Evolutionary conservation across 2,329 filamentous ascomycete genomes (phyloP), one percentile per base, ranked within the genome.

Genomic region (Talaromyces islandicus): DNA sequence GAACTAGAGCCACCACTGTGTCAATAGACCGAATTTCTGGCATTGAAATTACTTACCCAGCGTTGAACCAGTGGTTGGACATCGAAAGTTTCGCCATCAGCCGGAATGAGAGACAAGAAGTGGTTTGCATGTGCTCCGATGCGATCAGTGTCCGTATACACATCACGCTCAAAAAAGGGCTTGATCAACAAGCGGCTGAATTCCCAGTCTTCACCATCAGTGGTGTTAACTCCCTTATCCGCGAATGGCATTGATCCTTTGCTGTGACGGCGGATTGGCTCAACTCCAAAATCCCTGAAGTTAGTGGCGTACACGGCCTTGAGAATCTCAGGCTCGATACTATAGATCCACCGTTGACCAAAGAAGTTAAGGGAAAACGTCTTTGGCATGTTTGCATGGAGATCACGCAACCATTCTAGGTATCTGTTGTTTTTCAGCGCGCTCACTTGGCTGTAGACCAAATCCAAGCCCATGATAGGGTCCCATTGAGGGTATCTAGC

Each of bases 241-340:
- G 50, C 50, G 29, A 53, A 53, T 24, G 50, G 50, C 50, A 53
- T 53, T n/a, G 29, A 53, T 27, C 24, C 24, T 53, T 53, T 30
- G 7, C 50, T 53, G 24, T 53, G 50, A 21, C 50, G 50, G 14
- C 29, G 50, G 24, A 53, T 53, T 63, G 87, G 79, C 5, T 92
- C 91, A 71, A 96, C 91, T 65, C 90, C 89, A 66, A 88, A 96
- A 67, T 94, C 89, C 54, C 77, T 76, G 71, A 96, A 96, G 69
- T 95, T 90, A 0, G 88, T 90, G 0, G 91, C 89, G 10, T 96
- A 79, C 25, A 96, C 81, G 11, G 91, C 90, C 72, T 96, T 95
- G 77, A 95, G 85, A 71, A 95, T 96, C 60, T 75, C 70, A 4
- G 75, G 74, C 11, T 77, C 75, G 24, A 67, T 68, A 1, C 74